Percentiles rank a stretch among this genome's conserved stretches.
Conservation (phyloP, 2,329 filamentous ascomycete species). For the Fusarium camptoceras region DNA sequence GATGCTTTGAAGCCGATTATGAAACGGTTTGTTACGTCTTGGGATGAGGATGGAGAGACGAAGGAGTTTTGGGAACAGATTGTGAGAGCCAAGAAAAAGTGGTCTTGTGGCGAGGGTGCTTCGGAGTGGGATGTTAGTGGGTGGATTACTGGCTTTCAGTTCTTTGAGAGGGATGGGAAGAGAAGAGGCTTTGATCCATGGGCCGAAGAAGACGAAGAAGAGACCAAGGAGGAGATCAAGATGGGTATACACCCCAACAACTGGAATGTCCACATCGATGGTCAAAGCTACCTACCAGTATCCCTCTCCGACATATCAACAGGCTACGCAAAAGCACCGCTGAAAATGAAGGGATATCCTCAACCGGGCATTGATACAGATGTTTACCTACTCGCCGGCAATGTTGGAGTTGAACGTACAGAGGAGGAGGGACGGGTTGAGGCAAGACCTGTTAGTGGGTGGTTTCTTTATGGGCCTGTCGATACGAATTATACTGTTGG, state of each 20-base stretch:
- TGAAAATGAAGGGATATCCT: slow-evolving; percentile 53
- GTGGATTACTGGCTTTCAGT: slow-evolving; percentile 63
- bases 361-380: slow-evolving; percentile 42
- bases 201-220: background rate
- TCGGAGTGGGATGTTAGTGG: slow-evolving; percentile 56
- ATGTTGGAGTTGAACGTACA: slow-evolving; percentile 50
- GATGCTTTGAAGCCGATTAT: slow-evolving; percentile 59
- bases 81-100: slow-evolving; percentile 51
- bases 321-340: slow-evolving; percentile 55
- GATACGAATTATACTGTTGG: slow-evolving; percentile 40
- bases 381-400: slow-evolving; percentile 55
- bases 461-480: slow-evolving; percentile 56
- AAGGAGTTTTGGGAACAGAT: slow-evolving; percentile 59
- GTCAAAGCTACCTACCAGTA: slow-evolving; percentile 47
- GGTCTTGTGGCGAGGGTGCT: slow-evolving; percentile 46
- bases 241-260: slow-evolving; percentile 5
- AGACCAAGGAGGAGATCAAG: background rate
- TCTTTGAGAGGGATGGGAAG: slow-evolving; percentile 55
- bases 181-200: slow-evolving; percentile 5
- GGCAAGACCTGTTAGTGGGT: slow-evolving; percentile 53
- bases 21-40: slow-evolving; percentile 57
- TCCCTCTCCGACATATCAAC: slow-evolving; percentile 50
- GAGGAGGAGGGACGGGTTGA: slow-evolving; percentile 41
- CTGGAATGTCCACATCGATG: slow-evolving; percentile 44
- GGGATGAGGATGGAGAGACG: slow-evolving; percentile 53